A percentile compares a stretch with the other conserved stretches of the same genome.
phyloP scores from a whole-genome alignment of 2,329 filamentous ascomycete species.

The Penicillium sp. region DNA sequence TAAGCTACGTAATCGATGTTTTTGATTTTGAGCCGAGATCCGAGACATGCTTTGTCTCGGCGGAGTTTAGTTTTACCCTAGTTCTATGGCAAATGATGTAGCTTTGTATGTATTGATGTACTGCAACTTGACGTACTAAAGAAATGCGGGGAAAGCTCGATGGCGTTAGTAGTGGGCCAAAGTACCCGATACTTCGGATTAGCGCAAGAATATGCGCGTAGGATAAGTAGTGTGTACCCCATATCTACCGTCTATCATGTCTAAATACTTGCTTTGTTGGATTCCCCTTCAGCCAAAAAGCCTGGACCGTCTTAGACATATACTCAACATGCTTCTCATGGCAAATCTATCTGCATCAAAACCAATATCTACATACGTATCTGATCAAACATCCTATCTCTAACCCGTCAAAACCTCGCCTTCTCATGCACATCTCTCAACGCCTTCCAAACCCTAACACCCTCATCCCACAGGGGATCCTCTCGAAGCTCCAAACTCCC shows the following conservation, averaged over 20 bases:
- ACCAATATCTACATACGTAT: not conserved
- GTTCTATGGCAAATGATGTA: not conserved
- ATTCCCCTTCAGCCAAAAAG: too few species aligned
- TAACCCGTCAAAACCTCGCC: conserved; percentile 5
- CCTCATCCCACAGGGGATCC: conserved; percentile 47
- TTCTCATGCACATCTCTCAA: conserved; percentile 19
- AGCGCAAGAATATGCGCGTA: not conserved
- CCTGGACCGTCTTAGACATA: too few species aligned
- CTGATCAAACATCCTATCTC: not conserved
- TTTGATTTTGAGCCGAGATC: not conserved
- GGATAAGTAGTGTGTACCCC: not conserved
- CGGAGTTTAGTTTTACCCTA: not conserved
- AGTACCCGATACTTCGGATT: not conserved
- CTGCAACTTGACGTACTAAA: conserved; percentile 17
- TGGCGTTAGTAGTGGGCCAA: not conserved
- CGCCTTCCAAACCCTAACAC: conserved; percentile 46
- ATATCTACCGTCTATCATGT: not conserved
- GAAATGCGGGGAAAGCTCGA: conserved; percentile 25
- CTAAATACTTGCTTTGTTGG: not conserved
- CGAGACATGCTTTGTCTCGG: not conserved
- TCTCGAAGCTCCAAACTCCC: conserved; percentile 46
- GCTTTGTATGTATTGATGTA: not conserved
- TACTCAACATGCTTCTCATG: not conserved
- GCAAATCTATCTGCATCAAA: not conserved
- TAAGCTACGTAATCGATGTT: not conserved